These are phyloP conservation scores for Neonectria neomacrospora DNA, from an alignment of 2,329 filamentous ascomycete species.

Conservation along the genomic window DNA sequence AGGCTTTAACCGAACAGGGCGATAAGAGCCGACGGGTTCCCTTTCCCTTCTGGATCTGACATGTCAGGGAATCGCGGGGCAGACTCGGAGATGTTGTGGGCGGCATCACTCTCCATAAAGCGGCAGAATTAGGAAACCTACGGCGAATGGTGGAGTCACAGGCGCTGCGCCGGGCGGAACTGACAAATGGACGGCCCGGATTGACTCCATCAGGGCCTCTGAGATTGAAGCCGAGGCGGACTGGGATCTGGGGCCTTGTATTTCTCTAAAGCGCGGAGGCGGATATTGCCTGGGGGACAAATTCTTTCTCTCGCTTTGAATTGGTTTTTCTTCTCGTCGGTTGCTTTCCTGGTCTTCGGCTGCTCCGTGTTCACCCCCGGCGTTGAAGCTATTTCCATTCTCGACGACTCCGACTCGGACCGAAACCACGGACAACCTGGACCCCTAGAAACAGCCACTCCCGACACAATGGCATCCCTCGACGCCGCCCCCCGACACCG, in stretches of 20 bases:
- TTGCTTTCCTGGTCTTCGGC: neutral
- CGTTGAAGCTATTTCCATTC: neutral
- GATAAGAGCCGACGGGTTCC: neutral
- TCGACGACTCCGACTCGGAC: neutral
- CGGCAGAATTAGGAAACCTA: slow-evolving; percentile 1
- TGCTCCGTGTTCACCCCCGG: neutral
- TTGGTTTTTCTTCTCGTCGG: neutral
- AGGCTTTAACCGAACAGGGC: neutral
- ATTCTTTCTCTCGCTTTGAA: neutral
- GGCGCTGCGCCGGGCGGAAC: neutral
- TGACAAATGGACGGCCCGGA: neutral
- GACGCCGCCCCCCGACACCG: slow-evolving; percentile 8
- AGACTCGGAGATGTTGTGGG: neutral
- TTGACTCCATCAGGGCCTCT: neutral
- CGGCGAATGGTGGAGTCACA: slow-evolving; percentile 9
- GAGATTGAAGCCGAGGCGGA: neutral
- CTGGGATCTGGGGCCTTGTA: slow-evolving; percentile 1
- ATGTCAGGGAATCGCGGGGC: neutral
- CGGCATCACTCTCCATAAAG: neutral
- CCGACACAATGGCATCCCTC: slow-evolving; percentile 6
- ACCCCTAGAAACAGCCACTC: no score
- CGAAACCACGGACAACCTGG: neutral
- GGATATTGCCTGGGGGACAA: neutral
- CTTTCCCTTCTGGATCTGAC: neutral
- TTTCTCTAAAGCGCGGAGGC: neutral